These are phyloP conservation scores for Porcisia deanei DNA, from an alignment of 208 protist genomes.

Conservation along the genomic window DNA sequence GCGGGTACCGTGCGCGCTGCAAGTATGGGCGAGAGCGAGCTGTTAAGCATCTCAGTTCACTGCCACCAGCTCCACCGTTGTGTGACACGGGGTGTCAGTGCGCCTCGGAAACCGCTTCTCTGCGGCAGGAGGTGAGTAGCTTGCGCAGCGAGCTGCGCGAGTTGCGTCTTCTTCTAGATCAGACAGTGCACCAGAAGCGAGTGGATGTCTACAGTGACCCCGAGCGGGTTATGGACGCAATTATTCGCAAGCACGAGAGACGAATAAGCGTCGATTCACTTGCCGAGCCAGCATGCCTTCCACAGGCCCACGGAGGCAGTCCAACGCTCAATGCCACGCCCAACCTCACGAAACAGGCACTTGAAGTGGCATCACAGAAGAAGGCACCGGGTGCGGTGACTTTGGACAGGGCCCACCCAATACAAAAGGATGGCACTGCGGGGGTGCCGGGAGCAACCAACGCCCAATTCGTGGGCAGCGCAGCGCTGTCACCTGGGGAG, in stretches of 20 bases:
- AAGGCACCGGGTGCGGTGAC: not conserved
- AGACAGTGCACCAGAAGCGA: constrained; percentile 30
- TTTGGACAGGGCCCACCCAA: not conserved
- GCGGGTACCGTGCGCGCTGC: constrained; percentile 59
- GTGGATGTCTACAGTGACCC: constrained; percentile 36
- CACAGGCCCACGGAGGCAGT: not conserved
- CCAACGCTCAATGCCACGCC: constrained; percentile 21
- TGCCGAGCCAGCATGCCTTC: not conserved
- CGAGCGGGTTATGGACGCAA: constrained; percentile 50
- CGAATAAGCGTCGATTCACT: not conserved
- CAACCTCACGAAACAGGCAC: constrained; percentile 15
- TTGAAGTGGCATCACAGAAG: constrained; percentile 14
- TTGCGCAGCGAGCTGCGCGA: constrained; percentile 39
- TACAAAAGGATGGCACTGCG: not conserved
- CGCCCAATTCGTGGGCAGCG: not conserved
- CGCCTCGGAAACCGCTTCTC: constrained; percentile 17
- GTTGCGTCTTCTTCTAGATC: constrained; percentile 40
- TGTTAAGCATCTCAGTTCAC: constrained; percentile 26
- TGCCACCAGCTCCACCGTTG: not conserved
- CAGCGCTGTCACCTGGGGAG: not conserved
- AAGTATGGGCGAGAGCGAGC: constrained; percentile 42
- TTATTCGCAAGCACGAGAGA: constrained; percentile 34
- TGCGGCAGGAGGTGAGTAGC: constrained; percentile 36
- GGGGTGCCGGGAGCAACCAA: not conserved
- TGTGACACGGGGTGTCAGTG: constrained; percentile 4